phyloP scores from a whole-genome alignment of 2,329 filamentous ascomycete species.

The Pestalotiopsis sp. region DNA sequence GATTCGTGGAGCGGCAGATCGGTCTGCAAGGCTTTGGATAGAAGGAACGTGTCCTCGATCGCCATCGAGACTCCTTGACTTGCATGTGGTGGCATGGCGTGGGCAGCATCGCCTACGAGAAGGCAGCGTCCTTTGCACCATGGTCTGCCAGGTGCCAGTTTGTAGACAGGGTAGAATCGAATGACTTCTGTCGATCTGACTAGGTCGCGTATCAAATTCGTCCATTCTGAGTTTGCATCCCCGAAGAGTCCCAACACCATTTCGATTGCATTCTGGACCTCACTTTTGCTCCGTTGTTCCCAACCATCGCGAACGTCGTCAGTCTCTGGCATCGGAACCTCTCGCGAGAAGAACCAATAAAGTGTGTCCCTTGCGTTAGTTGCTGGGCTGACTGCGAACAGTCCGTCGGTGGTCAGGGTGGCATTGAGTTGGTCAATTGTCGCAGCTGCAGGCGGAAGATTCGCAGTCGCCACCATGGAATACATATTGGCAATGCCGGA shows the following conservation, averaged over 20 bases:
- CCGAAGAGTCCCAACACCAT: not conserved
- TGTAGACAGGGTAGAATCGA: not conserved
- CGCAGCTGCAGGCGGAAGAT: not conserved
- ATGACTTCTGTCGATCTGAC: not conserved
- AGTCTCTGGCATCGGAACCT: not conserved
- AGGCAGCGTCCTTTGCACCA: conserved; percentile 1
- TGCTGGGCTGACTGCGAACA: not conserved
- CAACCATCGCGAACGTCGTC: not conserved
- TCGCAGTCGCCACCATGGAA: not conserved
- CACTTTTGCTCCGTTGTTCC: not conserved
- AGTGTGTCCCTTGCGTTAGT: not conserved
- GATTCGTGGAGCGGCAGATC: not conserved
- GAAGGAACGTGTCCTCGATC: not conserved
- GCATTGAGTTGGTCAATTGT: not conserved
- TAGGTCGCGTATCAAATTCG: not conserved
- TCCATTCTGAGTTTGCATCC: not conserved
- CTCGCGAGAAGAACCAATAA: not conserved
- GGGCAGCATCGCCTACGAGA: not conserved
- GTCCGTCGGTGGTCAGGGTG: not conserved
- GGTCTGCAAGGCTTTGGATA: not conserved
- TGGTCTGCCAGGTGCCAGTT: not conserved
- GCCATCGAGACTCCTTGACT: not conserved
- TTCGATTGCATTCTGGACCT: not conserved
- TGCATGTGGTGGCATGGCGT: conserved; percentile 1
- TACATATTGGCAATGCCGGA: not conserved